These are phyloP conservation scores for Solanum pennellii DNA, from an alignment of 257 asterid species.

Conservation along the genomic window DNA sequence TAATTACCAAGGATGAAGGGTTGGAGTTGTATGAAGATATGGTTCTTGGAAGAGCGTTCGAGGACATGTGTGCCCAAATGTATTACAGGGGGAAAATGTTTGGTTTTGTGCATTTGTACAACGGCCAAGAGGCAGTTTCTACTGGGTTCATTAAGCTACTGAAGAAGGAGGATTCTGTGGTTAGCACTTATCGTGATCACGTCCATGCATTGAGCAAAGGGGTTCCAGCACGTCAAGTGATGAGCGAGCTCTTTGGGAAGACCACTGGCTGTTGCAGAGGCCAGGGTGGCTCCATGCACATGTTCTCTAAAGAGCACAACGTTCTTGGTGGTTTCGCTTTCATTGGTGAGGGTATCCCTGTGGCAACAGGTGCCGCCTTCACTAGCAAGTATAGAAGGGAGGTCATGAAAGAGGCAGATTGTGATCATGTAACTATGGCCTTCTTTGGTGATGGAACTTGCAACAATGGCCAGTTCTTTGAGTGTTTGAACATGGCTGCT, in stretches of 20 bases:
- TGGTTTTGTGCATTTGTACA: constrained; percentile 92
- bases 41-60: constrained; percentile 80
- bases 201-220: constrained; percentile 98
- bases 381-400: constrained; percentile 76
- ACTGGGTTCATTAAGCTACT: constrained; percentile 89
- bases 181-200: constrained; percentile 92
- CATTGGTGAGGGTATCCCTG: constrained; percentile 94
- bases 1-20: constrained; percentile 86
- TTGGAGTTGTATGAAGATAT: constrained; percentile 79
- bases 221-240: constrained; percentile 84
- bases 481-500: constrained; percentile 98
- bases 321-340: constrained; percentile 96
- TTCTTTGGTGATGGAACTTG: constrained; percentile 98
- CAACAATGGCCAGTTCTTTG: constrained; percentile 94
- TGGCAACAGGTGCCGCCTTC: constrained; percentile 97
- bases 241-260: constrained; percentile 98
- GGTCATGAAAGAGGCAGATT: constrained; percentile 66
- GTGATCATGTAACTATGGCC: constrained; percentile 87
- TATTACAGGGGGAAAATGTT: constrained; percentile 98
- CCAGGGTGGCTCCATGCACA: constrained; percentile 99
- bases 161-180: constrained; percentile 73
- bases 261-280: constrained; percentile 98
- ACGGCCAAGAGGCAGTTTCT: constrained; percentile 98
- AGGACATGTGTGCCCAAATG: constrained; percentile 99
- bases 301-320: constrained; percentile 97